Evolutionary conservation across 805 yeast species (phyloP).

Genomic region (Cyberlindnera petersonii): DNA sequence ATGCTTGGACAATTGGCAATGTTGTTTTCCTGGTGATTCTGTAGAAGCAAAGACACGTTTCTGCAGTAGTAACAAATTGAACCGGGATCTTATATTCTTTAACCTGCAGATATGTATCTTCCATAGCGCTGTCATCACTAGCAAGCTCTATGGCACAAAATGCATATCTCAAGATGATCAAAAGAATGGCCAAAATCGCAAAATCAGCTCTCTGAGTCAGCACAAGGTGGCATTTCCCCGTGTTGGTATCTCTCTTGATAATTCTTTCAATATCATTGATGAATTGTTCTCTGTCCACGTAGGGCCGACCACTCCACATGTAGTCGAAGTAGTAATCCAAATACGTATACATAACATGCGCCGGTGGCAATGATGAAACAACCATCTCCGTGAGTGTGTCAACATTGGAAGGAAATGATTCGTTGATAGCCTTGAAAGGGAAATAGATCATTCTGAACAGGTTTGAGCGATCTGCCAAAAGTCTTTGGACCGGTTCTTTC

Average conservation of each 20-base stretch:
- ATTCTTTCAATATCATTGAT: conserved; percentile 26
- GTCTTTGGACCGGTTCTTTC: conserved; percentile 5
- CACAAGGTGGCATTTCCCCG: conserved; percentile 28
- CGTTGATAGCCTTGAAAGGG: conserved; percentile 13
- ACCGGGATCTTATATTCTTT: conserved; percentile 35
- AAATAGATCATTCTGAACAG: conserved; percentile 4
- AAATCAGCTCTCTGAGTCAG: conserved; percentile 37
- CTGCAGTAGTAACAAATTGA: conserved; percentile 35
- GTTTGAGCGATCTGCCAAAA: conserved; percentile 10
- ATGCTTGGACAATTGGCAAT: conserved; percentile 39
- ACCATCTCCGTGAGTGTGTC: conserved; percentile 32
- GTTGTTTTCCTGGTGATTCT: conserved; percentile 34
- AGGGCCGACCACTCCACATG: conserved; percentile 45
- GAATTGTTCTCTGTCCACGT: conserved; percentile 38
- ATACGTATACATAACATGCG: conserved; percentile 36
- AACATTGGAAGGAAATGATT: conserved; percentile 19
- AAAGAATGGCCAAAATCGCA: conserved; percentile 36
- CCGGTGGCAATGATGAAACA: conserved; percentile 33
- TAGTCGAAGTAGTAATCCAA: conserved; percentile 38
- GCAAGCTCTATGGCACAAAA: conserved; percentile 32
- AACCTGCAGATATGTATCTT: conserved; percentile 3
- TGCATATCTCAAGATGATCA: conserved; percentile 38
- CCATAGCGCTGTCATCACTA: conserved; percentile 5
- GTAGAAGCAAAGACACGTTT: conserved; percentile 38
- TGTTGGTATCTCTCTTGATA: conserved; percentile 32